A percentile compares a stretch with the other conserved stretches of the same genome.
Evolutionary conservation across 441 rosid species (phyloP).

Genomic region (Melastoma candidum): DNA sequence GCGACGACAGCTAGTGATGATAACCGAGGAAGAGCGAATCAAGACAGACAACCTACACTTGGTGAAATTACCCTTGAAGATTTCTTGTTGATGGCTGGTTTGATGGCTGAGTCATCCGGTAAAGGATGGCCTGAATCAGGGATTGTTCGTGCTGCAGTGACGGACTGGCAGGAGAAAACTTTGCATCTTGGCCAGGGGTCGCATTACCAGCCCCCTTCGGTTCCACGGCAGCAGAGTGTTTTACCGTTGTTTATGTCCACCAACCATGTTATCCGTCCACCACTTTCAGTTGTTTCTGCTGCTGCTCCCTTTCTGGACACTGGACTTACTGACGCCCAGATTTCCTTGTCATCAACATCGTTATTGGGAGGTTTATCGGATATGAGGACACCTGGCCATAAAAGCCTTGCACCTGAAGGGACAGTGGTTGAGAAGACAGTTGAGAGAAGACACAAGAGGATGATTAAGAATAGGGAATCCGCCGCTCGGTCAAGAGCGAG

Average conservation of each 20-base stretch:
- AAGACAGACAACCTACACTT: conserved; percentile 7
- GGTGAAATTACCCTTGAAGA: conserved; percentile 21
- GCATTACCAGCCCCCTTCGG: conserved; percentile 13
- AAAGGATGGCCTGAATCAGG: neutral
- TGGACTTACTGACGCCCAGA: neutral
- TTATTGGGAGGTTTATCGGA: conserved; percentile 2
- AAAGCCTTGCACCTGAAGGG: conserved; percentile 2
- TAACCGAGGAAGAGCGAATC: neutral
- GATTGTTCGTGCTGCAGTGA: neutral
- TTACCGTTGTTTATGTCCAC: neutral
- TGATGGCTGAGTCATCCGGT: conserved; percentile 4
- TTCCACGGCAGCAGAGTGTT: conserved; percentile 7
- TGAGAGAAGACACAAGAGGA: conserved; percentile 14
- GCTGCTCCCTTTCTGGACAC: conserved; percentile 8
- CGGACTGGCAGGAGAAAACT: neutral
- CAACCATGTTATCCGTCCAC: conserved; percentile 1
- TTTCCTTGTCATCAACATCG: neutral
- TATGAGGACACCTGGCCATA: neutral
- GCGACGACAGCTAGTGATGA: neutral
- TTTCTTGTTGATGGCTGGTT: conserved; percentile 14
- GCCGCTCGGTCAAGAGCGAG: conserved; percentile 6
- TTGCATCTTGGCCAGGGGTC: conserved; percentile 11
- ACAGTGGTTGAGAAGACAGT: conserved; percentile 7
- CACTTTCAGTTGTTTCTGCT: neutral
- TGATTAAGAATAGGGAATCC: conserved; percentile 14